Evolutionary conservation across 768 basidiomycete species (phyloP).

Genomic region (Naganishia randhawae): DNA sequence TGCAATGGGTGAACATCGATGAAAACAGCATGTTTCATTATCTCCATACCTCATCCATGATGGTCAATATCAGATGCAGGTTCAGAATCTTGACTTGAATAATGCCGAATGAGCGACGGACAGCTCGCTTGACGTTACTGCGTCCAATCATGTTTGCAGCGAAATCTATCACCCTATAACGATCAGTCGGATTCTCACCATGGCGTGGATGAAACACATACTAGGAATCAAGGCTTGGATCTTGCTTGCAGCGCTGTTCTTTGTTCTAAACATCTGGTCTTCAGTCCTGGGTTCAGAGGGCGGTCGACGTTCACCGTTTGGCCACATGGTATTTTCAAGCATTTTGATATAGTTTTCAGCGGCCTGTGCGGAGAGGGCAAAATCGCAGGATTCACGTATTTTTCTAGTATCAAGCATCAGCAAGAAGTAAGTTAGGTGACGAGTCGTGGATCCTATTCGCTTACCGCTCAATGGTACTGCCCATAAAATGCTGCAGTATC

Average conservation of each 20-base stretch:
- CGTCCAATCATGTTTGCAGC: slow-evolving; percentile 98
- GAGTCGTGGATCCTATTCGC: slow-evolving; percentile 31
- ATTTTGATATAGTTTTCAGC: slow-evolving; percentile 63
- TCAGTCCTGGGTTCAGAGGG: slow-evolving; percentile 64
- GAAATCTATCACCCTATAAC: slow-evolving; percentile 59
- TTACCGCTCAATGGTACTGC: slow-evolving; percentile 91
- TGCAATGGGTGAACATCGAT: not conserved
- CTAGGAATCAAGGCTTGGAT: slow-evolving; percentile 88
- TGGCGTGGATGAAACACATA: slow-evolving; percentile 43
- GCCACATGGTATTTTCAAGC: slow-evolving; percentile 77
- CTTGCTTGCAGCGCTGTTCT: slow-evolving; percentile 83
- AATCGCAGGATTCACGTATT: slow-evolving; percentile 72
- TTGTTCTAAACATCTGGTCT: slow-evolving; percentile 74
- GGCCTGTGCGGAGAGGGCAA: slow-evolving; percentile 65
- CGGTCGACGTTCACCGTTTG: slow-evolving; percentile 69
- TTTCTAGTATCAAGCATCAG: slow-evolving; percentile 58
- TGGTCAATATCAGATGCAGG: slow-evolving; percentile 82
- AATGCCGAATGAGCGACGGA: slow-evolving; percentile 85
- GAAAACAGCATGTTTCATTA: no score
- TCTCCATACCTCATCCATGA: slow-evolving; percentile 76
- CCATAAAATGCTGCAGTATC: slow-evolving; percentile 90
- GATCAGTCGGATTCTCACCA: slow-evolving; percentile 2
- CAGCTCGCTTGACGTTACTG: slow-evolving; percentile 87
- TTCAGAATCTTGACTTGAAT: slow-evolving; percentile 91
- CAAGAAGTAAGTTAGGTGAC: not conserved